A percentile compares a stretch with the other conserved stretches of the same genome.
These are phyloP conservation scores for Gigaspora rosea DNA, from an alignment of 192 early-diverging fungal genomes.

Conservation along the genomic window DNA sequence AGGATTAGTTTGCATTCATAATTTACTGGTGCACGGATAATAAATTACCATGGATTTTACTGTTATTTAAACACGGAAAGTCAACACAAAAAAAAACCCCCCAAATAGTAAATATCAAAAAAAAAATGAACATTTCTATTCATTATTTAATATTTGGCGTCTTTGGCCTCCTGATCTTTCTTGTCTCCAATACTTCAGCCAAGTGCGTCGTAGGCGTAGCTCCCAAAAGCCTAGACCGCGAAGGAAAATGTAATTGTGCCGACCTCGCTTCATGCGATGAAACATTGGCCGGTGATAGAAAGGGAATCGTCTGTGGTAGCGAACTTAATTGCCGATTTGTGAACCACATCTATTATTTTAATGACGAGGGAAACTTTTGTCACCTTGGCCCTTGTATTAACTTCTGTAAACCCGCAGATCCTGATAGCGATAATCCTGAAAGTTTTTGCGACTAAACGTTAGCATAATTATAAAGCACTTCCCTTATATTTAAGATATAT, in stretches of 20 bases:
- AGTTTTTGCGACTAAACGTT: background rate
- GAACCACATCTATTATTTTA: background rate
- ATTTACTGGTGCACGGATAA: too few species aligned
- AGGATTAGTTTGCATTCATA: too few species aligned
- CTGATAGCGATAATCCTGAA: background rate
- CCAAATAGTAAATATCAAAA: background rate
- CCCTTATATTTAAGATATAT: too few species aligned
- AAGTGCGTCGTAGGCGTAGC: background rate
- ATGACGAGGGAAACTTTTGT: background rate
- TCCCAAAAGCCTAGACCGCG: background rate
- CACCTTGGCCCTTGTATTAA: background rate
- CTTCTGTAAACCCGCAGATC: background rate
- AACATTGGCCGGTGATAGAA: background rate
- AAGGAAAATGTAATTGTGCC: background rate
- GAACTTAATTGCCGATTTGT: background rate
- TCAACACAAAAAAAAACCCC: background rate
- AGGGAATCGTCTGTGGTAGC: background rate
- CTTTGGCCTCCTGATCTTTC: background rate
- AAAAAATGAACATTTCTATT: background rate
- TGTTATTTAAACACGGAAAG: too few species aligned
- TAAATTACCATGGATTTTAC: too few species aligned
- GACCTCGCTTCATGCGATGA: background rate
- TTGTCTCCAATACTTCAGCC: background rate
- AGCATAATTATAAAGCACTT: too few species aligned
- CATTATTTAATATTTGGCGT: background rate